Base-by-base conservation (phyloP, 176 grass and related monocot species). In the Otatea glauca region DNA sequence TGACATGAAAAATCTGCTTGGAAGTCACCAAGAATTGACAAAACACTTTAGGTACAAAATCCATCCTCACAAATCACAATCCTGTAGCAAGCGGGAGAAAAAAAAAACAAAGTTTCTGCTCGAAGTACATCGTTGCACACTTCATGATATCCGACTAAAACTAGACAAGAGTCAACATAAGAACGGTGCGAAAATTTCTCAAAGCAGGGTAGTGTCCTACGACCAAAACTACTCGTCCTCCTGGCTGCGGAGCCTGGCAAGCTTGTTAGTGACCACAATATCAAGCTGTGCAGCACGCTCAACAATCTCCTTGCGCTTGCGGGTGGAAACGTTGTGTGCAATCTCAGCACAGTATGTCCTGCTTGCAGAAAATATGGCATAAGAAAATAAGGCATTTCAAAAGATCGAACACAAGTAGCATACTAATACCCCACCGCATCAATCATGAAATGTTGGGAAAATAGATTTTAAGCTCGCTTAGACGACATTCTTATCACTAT, bases 331-430 rank as follows among this genome's bases (percentile, higher is more conserved):
- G 0, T 92, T 88, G 74, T 95, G 93, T 0, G 91, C 93, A 27
- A 95, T 95, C 72, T 95, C 93, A 21, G 93, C 93, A 1, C 93
- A 92, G 83, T 92, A 95, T 7, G 86, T 93, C 88, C 93, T 92
- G 83, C 55, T 61, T 23, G 9, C 29, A 77, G 12, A 39, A 65
- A 78, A 56, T 21, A 83, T 9, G 17, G 20, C 15, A 17, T 58
- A 20, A 75, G 75, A 44, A 79, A 80, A 35, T 0, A 56, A 0
- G 4, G 10, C 21, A 34, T n/a, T 51, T 10, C 11, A 14, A 15
- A 51, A 4, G 42, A 9, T 24, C 5, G 11, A 41, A 5, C 2
- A 3, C 0, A 79, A 24, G 0, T 29, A 39, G 7, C 20, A 6
- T 56, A 18, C 38, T 41, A 39, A 18, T 27, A 39, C 51, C 68